Conservation (phyloP, 805 yeast genomes). For the Nakazawaea molendinolei region DNA sequence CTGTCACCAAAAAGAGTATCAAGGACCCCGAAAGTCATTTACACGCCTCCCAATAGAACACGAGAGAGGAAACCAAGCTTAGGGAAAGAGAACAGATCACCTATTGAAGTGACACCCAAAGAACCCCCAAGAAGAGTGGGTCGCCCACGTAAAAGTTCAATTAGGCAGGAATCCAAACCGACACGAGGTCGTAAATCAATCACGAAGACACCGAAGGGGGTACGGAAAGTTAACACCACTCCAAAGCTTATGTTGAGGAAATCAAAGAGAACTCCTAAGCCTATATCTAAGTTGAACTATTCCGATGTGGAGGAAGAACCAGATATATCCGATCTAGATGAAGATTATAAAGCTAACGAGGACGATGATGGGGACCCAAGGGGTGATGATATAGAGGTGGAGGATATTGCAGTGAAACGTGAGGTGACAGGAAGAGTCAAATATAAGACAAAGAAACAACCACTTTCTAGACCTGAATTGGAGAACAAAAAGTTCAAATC, state of each 20-base stretch:
- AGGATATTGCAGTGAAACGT: not conserved
- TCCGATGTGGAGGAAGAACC: conserved; percentile 12
- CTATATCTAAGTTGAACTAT: not conserved
- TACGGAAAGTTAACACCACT: not conserved
- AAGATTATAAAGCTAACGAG: conserved; percentile 5
- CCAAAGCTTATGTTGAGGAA: not conserved
- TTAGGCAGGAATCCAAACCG: conserved; percentile 1
- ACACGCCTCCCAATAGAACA: not conserved
- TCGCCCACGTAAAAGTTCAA: no score
- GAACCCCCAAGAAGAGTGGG: no score
- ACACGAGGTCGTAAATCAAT: no score
- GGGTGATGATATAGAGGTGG: no score
- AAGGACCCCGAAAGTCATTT: not conserved
- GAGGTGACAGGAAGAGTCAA: not conserved
- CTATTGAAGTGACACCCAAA: no score
- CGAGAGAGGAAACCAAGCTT: no score
- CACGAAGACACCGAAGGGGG: no score
- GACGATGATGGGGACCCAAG: conserved; percentile 1
- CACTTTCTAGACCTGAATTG: no score
- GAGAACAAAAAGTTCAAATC: no score
- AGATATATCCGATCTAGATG: conserved; percentile 9
- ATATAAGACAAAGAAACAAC: not conserved
- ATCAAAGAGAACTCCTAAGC: not conserved
- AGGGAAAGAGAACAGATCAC: no score
- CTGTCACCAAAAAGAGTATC: not conserved